Conservation (phyloP, 164 flowering plant species). For the Buxus sempervirens region DNA sequence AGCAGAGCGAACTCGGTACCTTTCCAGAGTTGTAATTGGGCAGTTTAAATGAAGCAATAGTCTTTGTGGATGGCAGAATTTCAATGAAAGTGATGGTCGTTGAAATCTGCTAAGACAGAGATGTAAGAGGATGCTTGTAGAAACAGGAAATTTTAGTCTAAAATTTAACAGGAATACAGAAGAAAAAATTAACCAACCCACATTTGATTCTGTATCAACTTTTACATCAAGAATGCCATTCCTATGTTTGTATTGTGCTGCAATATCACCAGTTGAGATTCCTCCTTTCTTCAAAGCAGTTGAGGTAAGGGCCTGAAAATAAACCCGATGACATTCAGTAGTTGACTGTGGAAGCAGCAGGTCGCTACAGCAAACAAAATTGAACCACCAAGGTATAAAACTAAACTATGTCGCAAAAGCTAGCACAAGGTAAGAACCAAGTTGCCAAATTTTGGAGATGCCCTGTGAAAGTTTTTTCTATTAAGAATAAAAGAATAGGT, state of each 20-base stretch:
- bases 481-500: not conserved
- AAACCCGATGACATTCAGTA: slow-evolving; percentile 1
- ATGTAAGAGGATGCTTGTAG: not conserved
- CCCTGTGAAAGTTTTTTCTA: not conserved
- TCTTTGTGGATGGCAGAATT: slow-evolving; percentile 75
- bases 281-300: slow-evolving; percentile 86
- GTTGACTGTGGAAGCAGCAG: not conserved
- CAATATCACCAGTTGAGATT: slow-evolving; percentile 72
- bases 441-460: not conserved
- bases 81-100: slow-evolving; percentile 65
- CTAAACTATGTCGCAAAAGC: not conserved
- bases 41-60: slow-evolving; percentile 68
- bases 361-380: not conserved
- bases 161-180: not conserved
- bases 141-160: not conserved
- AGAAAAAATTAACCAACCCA: slow-evolving; percentile 24
- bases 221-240: slow-evolving; percentile 69
- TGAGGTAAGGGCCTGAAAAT: slow-evolving; percentile 71
- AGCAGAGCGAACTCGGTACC: slow-evolving; percentile 34
- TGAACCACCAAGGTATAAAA: not conserved
- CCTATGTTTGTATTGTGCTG: slow-evolving; percentile 61
- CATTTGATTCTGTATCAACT: slow-evolving; percentile 90
- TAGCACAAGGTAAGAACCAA: not conserved
- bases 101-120: slow-evolving; percentile 44
- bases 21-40: slow-evolving; percentile 80